These are phyloP conservation scores for Mycena olivaceomarginata DNA, from an alignment of 768 basidiomycete species.

Conservation along the genomic window DNA sequence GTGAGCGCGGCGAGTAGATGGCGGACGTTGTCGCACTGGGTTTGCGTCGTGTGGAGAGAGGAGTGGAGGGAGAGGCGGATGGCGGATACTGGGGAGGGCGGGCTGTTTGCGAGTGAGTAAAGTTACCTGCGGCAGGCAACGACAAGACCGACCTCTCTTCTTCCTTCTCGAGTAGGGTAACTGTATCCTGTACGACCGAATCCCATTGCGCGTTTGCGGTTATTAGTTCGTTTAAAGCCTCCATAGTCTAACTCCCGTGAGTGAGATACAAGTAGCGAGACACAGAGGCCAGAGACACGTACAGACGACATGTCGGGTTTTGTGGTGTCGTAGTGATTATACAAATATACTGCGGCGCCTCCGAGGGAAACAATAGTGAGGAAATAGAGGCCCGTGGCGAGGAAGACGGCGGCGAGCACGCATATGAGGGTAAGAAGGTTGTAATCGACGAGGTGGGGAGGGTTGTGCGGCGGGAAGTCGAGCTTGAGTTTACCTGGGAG, in stretches of 20 bases:
- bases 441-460: conserved; percentile 54
- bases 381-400: conserved; percentile 66
- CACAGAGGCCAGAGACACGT: conserved; percentile 50
- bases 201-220: conserved; percentile 85
- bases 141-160: conserved; percentile 74
- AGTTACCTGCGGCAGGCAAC: conserved; percentile 21
- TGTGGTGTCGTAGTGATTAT: conserved; percentile 53
- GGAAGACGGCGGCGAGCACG: conserved; percentile 60
- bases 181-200: conserved; percentile 81
- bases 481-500: conserved; percentile 69
- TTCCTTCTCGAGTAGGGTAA: conserved; percentile 80
- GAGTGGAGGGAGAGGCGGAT: conserved; percentile 85
- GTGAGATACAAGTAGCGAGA: conserved; percentile 32
- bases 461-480: conserved; percentile 44
- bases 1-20: conserved; percentile 87
- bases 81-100: conserved; percentile 70
- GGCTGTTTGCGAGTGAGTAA: conserved; percentile 55
- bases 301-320: conserved; percentile 75
- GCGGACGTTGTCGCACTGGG: conserved; percentile 89
- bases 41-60: conserved; percentile 84
- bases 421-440: conserved; percentile 63
- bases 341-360: conserved; percentile 61
- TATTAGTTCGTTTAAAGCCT: conserved; percentile 80
- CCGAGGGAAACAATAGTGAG: conserved; percentile 61
- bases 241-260: conserved; percentile 70